These are phyloP conservation scores for Davidsoniella australis DNA, from an alignment of 2,329 filamentous ascomycete genomes.

Conservation along the genomic window DNA sequence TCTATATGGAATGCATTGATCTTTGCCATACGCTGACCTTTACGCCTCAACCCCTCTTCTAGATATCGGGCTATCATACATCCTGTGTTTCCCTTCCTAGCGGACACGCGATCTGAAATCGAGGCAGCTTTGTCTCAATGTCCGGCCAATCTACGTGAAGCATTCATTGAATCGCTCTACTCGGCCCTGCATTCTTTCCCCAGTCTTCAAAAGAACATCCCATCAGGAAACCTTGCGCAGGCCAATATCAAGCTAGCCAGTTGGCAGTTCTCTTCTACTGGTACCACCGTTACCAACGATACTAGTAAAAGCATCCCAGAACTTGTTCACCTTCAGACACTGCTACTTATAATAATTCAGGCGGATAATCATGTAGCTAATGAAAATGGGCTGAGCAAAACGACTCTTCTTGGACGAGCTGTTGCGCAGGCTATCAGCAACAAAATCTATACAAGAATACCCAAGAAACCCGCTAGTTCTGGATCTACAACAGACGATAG, in stretches of 20 bases:
- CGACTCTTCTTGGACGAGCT: constrained; percentile 44
- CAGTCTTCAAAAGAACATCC: not conserved
- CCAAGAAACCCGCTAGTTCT: no score
- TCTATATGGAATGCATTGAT: no score
- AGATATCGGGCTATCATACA: constrained; percentile 39
- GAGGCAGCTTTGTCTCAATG: constrained; percentile 39
- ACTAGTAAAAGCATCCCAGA: not conserved
- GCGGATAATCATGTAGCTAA: constrained; percentile 37
- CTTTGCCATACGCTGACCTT: no score
- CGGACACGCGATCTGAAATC: constrained; percentile 37
- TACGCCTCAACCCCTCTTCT: not conserved
- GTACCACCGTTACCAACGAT: not conserved
- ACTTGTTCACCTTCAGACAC: constrained; percentile 43
- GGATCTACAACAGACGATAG: constrained; percentile 29
- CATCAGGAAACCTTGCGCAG: constrained; percentile 1
- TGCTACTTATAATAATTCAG: constrained; percentile 49
- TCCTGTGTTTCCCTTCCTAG: constrained; percentile 48
- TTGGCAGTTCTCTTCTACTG: constrained; percentile 27
- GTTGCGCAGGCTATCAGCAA: constrained; percentile 49
- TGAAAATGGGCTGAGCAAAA: constrained; percentile 30
- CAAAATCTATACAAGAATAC: constrained; percentile 28
- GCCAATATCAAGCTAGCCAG: constrained; percentile 25
- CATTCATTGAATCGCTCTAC: constrained; percentile 46
- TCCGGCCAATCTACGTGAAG: constrained; percentile 38
- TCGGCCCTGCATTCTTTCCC: constrained; percentile 27